These are phyloP conservation scores for Bretschneidera sinensis DNA, from an alignment of 345 rosid species.

Conservation along the genomic window DNA sequence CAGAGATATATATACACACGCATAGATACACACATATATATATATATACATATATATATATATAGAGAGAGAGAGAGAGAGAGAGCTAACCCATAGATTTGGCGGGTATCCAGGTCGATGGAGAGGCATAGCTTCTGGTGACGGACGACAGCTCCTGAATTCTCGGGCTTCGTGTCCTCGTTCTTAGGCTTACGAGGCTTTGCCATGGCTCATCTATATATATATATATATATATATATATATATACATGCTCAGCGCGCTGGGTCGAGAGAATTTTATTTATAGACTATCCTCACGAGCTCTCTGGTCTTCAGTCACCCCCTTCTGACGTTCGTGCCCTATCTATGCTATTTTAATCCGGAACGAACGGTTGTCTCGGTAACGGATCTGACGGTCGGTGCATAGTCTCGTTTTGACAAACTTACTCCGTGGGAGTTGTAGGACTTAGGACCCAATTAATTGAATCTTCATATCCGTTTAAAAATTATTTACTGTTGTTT, in stretches of 20 bases:
- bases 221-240: too few relatives aligned
- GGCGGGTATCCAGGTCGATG: constrained; percentile 60
- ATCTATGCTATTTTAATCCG: background rate
- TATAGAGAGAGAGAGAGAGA: constrained; percentile 7
- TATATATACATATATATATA: too few relatives aligned
- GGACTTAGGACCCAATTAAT: too few relatives aligned
- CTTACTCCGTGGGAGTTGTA: too few relatives aligned
- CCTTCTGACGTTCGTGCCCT: background rate
- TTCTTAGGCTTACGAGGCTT: constrained; percentile 81
- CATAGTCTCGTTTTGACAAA: background rate
- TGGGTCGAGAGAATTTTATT: background rate
- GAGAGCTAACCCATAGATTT: constrained; percentile 68
- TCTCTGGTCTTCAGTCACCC: too few relatives aligned
- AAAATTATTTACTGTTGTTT: too few relatives aligned
- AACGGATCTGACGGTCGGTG: background rate
- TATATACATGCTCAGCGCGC: background rate
- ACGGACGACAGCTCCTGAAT: constrained; percentile 72
- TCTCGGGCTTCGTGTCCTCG: constrained; percentile 61
- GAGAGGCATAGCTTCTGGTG: constrained; percentile 97
- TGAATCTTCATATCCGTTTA: too few relatives aligned
- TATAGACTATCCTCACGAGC: background rate
- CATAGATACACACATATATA: too few relatives aligned
- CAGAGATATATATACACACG: too few relatives aligned
- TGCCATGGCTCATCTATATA: constrained; percentile 51
- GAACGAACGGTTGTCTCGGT: background rate